A percentile compares a stretch with the other conserved stretches of the same genome.
phyloP scores from a whole-genome alignment of 176 grass and related monocot species.

The Eleusine indica region DNA sequence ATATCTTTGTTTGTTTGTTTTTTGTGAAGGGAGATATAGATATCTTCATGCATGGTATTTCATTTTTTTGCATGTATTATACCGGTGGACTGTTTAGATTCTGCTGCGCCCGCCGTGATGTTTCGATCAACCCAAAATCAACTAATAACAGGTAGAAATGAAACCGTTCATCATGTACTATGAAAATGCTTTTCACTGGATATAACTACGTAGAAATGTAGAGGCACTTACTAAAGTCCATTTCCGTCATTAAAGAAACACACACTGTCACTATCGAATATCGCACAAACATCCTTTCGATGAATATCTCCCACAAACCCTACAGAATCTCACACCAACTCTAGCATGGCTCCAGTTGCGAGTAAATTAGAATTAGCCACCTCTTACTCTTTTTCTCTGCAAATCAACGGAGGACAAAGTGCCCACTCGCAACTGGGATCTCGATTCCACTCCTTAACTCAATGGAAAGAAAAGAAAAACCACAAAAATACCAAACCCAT shows the following conservation, averaged over 20 bases:
- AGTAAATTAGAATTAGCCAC: not conserved
- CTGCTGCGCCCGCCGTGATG: too few species aligned
- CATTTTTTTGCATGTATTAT: too few species aligned
- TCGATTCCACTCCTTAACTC: not conserved
- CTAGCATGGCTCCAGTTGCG: not conserved
- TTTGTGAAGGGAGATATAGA: not conserved
- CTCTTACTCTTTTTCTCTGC: not conserved
- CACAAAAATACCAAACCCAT: conserved; percentile 25
- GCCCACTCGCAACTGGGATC: not conserved
- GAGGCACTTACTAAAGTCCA: not conserved
- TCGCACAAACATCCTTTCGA: not conserved
- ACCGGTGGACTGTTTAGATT: not conserved
- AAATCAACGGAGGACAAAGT: not conserved
- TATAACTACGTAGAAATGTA: not conserved
- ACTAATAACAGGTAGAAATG: not conserved
- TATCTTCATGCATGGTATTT: too few species aligned
- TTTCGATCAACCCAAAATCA: not conserved
- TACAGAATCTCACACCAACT: not conserved
- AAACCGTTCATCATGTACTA: not conserved
- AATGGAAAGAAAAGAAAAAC: not conserved
- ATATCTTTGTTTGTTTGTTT: not conserved
- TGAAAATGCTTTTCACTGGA: not conserved
- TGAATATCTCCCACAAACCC: not conserved
- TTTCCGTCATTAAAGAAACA: not conserved
- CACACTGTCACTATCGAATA: not conserved